phyloP scores from a whole-genome alignment of 169 alveolate genomes.

The Blepharisma undulans region DNA sequence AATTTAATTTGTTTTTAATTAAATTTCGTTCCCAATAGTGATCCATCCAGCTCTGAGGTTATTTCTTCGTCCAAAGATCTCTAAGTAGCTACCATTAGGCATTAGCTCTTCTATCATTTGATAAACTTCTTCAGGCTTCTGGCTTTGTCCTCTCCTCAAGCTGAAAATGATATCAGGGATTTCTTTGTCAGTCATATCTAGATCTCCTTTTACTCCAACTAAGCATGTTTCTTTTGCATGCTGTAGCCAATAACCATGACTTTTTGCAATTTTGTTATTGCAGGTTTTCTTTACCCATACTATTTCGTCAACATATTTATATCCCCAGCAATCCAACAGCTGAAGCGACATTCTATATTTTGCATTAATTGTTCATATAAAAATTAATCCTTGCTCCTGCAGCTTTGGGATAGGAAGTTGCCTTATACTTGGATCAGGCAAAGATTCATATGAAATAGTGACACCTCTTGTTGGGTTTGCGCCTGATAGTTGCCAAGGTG shows the following conservation, averaged over 20 bases:
- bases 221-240: constrained; percentile 80
- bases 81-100: constrained; percentile 71
- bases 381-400: constrained; percentile 46
- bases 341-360: constrained; percentile 44
- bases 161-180: constrained; percentile 68
- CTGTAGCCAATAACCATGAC: constrained; percentile 75
- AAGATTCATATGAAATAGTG: constrained; percentile 56
- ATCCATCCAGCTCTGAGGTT: constrained; percentile 72
- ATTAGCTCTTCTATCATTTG: constrained; percentile 57
- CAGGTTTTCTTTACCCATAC: constrained; percentile 80
- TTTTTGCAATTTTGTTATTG: constrained; percentile 76
- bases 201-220: constrained; percentile 65
- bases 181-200: background rate
- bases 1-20: constrained; percentile 14
- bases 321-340: constrained; percentile 61
- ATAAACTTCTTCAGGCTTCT: constrained; percentile 79
- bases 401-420: constrained; percentile 53
- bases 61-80: constrained; percentile 77
- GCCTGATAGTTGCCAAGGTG: constrained; percentile 73
- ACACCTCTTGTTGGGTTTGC: constrained; percentile 68
- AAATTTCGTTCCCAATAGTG: constrained; percentile 75
- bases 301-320: constrained; percentile 67
- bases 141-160: constrained; percentile 69
- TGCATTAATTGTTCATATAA: constrained; percentile 52
- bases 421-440: constrained; percentile 52